Conservation (phyloP, 495 filamentous ascomycete species). For the Aspergillus leporis region DNA sequence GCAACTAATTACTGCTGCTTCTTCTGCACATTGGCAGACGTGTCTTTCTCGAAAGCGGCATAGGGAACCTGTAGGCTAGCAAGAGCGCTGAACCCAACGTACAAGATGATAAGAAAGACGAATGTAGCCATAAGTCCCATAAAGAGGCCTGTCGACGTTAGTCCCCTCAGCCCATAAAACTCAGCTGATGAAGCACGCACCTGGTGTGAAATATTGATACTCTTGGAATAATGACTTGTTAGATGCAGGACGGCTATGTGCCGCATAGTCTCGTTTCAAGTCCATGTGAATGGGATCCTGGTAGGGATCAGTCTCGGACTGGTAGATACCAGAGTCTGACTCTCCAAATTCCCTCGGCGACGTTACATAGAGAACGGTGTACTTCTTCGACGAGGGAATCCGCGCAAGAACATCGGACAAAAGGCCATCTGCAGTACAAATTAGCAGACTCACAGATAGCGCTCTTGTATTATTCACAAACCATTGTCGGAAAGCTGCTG, state of each 20-base stretch:
- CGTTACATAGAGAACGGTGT: slow-evolving; percentile 65
- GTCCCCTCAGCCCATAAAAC: background rate
- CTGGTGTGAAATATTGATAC: slow-evolving; percentile 87
- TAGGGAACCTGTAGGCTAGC: slow-evolving; percentile 84
- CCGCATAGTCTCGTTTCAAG: slow-evolving; percentile 57
- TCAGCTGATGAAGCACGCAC: slow-evolving; percentile 29
- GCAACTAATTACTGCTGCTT: slow-evolving; percentile 60
- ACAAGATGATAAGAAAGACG: slow-evolving; percentile 72
- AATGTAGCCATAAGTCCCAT: slow-evolving; percentile 71
- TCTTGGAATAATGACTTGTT: slow-evolving; percentile 75
- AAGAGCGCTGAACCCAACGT: slow-evolving; percentile 73
- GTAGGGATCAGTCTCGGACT: slow-evolving; percentile 51
- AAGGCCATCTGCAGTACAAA: slow-evolving; percentile 52
- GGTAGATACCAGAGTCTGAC: slow-evolving; percentile 45
- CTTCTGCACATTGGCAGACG: slow-evolving; percentile 81
- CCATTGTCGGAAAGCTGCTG: slow-evolving; percentile 51
- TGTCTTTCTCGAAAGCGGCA: slow-evolving; percentile 95
- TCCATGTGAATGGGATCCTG: slow-evolving; percentile 55
- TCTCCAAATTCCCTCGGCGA: slow-evolving; percentile 44
- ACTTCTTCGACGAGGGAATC: slow-evolving; percentile 54
- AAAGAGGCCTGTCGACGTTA: slow-evolving; percentile 62
- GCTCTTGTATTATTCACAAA: slow-evolving; percentile 23
- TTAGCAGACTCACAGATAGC: slow-evolving; percentile 15
- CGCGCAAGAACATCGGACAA: slow-evolving; percentile 57
- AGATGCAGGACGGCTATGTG: slow-evolving; percentile 27